Evolutionary conservation across 2,329 filamentous ascomycete genomes (phyloP).

Genomic region (Teratosphaeria viscida): DNA sequence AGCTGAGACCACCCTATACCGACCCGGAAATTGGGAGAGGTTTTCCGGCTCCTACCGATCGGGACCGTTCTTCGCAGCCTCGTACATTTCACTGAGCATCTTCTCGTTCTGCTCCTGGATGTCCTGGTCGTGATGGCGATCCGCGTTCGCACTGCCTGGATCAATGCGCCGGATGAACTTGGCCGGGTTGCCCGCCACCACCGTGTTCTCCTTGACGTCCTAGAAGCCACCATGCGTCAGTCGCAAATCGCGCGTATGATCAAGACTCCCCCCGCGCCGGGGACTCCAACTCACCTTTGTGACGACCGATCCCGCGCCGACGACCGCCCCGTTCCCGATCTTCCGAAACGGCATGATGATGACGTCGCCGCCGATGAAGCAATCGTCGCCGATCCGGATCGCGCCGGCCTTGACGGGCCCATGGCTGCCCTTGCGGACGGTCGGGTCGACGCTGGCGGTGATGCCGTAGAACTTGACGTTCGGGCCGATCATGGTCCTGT

Average conservation of each 20-base stretch:
- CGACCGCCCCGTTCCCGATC: slow-evolving; percentile 43
- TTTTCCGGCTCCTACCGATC: not conserved
- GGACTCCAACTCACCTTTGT: slow-evolving; percentile 35
- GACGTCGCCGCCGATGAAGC: slow-evolving; percentile 53
- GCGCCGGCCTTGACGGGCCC: slow-evolving; percentile 59
- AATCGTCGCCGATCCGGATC: slow-evolving; percentile 66
- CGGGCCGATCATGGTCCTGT: slow-evolving; percentile 59
- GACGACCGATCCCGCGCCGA: slow-evolving; percentile 46
- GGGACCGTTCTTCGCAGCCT: not conserved
- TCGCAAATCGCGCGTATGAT: not conserved
- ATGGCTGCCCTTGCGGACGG: slow-evolving; percentile 61
- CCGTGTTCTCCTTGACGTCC: slow-evolving; percentile 37
- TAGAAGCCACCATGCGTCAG: slow-evolving; percentile 11
- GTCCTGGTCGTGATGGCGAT: slow-evolving; percentile 12
- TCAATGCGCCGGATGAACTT: slow-evolving; percentile 18
- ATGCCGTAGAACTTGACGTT: slow-evolving; percentile 80
- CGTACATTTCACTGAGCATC: slow-evolving; percentile 6
- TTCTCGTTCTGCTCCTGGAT: slow-evolving; percentile 18
- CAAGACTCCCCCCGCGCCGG: not conserved
- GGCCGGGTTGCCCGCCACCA: slow-evolving; percentile 38
- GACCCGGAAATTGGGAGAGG: not conserved
- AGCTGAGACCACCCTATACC: not conserved
- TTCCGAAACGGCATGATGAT: slow-evolving; percentile 49
- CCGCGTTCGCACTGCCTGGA: slow-evolving; percentile 12
- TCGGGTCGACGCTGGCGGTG: slow-evolving; percentile 61